Percentiles rank a stretch among this genome's conserved stretches.
phyloP scores from a whole-genome alignment of 768 basidiomycete species.

The Tylopilus sp. region DNA sequence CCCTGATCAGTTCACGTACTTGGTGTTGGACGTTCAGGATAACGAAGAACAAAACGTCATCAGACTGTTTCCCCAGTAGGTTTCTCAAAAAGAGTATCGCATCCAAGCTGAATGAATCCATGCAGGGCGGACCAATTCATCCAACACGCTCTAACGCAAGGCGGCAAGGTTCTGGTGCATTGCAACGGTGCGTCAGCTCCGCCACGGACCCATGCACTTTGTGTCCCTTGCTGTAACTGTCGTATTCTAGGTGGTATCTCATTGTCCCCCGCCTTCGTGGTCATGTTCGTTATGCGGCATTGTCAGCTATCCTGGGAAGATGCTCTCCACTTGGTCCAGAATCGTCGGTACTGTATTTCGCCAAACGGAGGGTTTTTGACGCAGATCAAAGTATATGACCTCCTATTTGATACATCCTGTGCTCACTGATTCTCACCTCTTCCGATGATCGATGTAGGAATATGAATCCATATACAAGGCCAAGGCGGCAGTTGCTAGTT shows the following conservation, averaged over 20 bases:
- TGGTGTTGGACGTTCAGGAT: slow-evolving; percentile 85
- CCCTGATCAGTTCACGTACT: slow-evolving; percentile 71
- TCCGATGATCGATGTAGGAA: slow-evolving; percentile 48
- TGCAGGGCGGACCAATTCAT: slow-evolving; percentile 75
- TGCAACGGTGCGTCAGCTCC: slow-evolving; percentile 65
- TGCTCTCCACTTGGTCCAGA: slow-evolving; percentile 84
- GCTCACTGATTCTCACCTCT: not conserved
- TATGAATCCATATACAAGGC: slow-evolving; percentile 93
- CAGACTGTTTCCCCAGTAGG: slow-evolving; percentile 80
- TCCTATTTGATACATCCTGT: not conserved
- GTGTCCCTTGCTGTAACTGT: not conserved
- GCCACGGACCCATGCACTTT: not conserved
- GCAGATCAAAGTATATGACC: slow-evolving; percentile 72
- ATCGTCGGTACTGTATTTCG: slow-evolving; percentile 89
- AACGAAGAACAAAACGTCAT: slow-evolving; percentile 95
- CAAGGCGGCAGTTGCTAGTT: slow-evolving; percentile 60
- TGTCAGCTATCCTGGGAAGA: slow-evolving; percentile 83
- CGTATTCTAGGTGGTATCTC: slow-evolving; percentile 70
- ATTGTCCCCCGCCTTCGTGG: slow-evolving; percentile 83
- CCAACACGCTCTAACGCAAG: slow-evolving; percentile 49
- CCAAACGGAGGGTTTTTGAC: slow-evolving; percentile 90
- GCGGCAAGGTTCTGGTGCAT: slow-evolving; percentile 81
- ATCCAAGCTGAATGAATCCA: not conserved
- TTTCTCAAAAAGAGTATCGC: slow-evolving; percentile 5
- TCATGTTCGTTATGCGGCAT: slow-evolving; percentile 92